phyloP scores from a whole-genome alignment of 1,284 basidiomycete genomes.

The Microstroma glucosiphilum region DNA sequence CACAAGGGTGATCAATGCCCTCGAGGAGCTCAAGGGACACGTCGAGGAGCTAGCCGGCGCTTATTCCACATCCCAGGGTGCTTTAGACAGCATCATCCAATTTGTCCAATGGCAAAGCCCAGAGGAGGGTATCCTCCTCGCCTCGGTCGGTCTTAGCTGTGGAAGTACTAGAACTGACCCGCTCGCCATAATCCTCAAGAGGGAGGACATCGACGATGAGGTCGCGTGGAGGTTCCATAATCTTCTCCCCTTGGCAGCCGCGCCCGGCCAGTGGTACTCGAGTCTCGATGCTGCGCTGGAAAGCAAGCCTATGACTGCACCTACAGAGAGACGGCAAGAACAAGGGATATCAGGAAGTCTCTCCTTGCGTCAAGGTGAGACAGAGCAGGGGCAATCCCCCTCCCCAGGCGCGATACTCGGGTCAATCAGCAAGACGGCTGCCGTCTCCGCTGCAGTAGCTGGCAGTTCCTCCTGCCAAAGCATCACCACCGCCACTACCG shows the following conservation, averaged over 20 bases:
- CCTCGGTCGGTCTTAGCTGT: not conserved
- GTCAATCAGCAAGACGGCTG: not conserved
- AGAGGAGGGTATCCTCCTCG: not conserved
- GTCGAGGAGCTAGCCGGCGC: slow-evolving; percentile 6
- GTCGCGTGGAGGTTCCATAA: not conserved
- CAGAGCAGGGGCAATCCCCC: too few species aligned
- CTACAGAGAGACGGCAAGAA: not conserved
- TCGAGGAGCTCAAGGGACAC: slow-evolving; percentile 2
- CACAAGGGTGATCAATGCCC: not conserved
- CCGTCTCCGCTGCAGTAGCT: too few species aligned
- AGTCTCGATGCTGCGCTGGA: not conserved
- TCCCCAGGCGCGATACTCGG: too few species aligned
- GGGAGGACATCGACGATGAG: not conserved
- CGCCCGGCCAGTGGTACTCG: not conserved
- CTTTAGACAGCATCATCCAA: not conserved
- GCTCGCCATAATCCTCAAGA: slow-evolving; percentile 1
- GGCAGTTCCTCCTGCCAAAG: too few species aligned
- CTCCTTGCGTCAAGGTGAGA: too few species aligned
- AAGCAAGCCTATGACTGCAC: not conserved
- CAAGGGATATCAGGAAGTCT: not conserved
- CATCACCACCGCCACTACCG: not conserved
- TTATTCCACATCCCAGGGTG: not conserved
- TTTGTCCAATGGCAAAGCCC: not conserved
- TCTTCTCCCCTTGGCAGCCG: not conserved
- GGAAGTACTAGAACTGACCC: not conserved